Evolutionary conservation across 306 rosid species (phyloP), one percentile per base, ranked within the genome.

Genomic region (Cicer judaicum): DNA sequence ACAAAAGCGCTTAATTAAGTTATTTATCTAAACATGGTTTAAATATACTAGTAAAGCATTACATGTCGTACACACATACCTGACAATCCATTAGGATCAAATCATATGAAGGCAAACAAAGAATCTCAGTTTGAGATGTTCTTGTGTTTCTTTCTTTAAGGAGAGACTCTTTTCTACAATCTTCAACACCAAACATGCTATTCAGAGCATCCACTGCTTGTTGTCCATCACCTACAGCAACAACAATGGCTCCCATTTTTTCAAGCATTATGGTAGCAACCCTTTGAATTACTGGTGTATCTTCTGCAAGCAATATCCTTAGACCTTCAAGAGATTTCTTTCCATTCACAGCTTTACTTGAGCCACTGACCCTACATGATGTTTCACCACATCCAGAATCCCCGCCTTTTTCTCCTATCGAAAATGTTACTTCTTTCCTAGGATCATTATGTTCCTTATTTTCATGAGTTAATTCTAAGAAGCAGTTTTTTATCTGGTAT

Each of bases 211-310:
- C 99, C 70, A 94, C 96, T 48, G 97, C 96, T 80, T 79, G 96
- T 72, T 85, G 81, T 71, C 99, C 99, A 15, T 94, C 99, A 39
- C 91, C 96, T 14, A 86, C 96, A 3, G 92, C 93, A 24, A 88
- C 83, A 59, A 90, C 99, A 16, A 61, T 55, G 19, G 99, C 96
- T 80, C 99, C 97, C 97, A 94, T 92, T 84, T 87, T 94, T 71
- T 94, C 99, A n/a, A 94, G 96, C 99, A 94, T 94, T 85, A 90
- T 94, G 72, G 89, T 92, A 52, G 99, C 97, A 38, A 94, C 99
- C 83, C 95, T 90, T 79, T 94, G 99, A 52, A 94, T 90, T 40
- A 92, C 92, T 11, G 92, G 97, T 8, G 90, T 94, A 71, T 94
- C 99, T 87, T 94, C 99, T 15, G 93, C 99, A 42, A 94, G 94